These are phyloP conservation scores for Verticillium klebahnii DNA, from an alignment of 2,329 filamentous ascomycete species.

Conservation along the genomic window DNA sequence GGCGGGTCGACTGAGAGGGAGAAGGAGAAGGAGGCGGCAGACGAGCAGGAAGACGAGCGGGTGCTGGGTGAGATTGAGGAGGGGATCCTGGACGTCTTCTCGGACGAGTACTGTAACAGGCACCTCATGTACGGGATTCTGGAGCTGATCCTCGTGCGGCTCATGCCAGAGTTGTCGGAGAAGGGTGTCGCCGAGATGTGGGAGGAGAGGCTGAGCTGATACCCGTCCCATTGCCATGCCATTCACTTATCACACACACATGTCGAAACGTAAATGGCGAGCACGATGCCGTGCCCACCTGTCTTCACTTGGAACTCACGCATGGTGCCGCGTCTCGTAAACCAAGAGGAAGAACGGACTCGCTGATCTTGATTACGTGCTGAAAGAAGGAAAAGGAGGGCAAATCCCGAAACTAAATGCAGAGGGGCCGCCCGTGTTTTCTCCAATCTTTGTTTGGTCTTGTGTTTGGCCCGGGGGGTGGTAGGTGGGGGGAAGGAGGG, in stretches of 20 bases:
- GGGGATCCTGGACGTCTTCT: conserved; percentile 67
- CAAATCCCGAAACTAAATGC: conserved; percentile 4
- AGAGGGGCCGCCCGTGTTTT: background rate
- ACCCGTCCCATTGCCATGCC: background rate
- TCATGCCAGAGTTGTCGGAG: conserved; percentile 80
- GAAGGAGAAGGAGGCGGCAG: conserved; percentile 19
- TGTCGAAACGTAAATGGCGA: no score
- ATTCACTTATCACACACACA: background rate
- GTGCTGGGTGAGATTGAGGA: conserved; percentile 57
- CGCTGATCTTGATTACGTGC: conserved; percentile 1
- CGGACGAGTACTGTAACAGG: conserved; percentile 86
- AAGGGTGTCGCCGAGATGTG: conserved; percentile 67
- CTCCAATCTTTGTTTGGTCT: background rate
- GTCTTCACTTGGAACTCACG: background rate
- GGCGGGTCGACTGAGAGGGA: conserved; percentile 13
- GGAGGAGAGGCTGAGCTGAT: conserved; percentile 59
- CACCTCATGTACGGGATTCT: conserved; percentile 80
- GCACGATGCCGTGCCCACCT: background rate
- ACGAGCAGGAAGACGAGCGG: conserved; percentile 37
- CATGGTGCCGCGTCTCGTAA: background rate
- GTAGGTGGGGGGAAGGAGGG: background rate
- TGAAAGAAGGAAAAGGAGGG: conserved; percentile 2
- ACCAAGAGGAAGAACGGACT: conserved; percentile 1
- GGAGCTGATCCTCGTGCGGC: conserved; percentile 73
- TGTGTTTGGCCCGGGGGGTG: background rate